Percentiles rank a stretch among this genome's conserved stretches.
phyloP scores from a whole-genome alignment of 2,329 filamentous ascomycete genomes.

The Verticillium klebahnii region DNA sequence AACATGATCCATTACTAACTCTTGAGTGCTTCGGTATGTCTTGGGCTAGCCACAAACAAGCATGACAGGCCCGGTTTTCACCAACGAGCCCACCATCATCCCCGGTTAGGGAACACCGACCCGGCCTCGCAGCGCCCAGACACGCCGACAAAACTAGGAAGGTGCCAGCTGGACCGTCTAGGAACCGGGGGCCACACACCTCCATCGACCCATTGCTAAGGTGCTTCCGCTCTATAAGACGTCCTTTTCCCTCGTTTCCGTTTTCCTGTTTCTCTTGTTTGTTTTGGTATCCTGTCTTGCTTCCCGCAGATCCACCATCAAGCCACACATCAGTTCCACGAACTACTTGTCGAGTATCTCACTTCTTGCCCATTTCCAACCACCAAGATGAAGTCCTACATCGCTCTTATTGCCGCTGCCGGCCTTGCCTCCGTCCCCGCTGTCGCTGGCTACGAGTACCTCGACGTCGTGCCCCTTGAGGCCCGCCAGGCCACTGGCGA shows the following conservation, averaged over 20 bases:
- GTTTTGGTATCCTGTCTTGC: background rate
- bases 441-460: constrained; percentile 1
- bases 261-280: background rate
- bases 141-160: background rate
- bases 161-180: background rate
- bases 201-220: background rate
- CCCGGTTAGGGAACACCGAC: background rate
- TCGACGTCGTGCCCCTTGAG: constrained; percentile 7
- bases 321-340: background rate
- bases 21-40: background rate
- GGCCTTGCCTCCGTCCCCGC: background rate
- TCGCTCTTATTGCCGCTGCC: constrained; percentile 1
- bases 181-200: background rate
- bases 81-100: background rate
- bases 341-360: background rate
- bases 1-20: background rate
- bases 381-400: constrained; percentile 1
- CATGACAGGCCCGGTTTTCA: background rate
- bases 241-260: background rate
- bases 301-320: background rate
- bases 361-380: background rate
- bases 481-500: constrained; percentile 6
- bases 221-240: background rate
- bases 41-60: background rate
- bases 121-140: background rate